phyloP scores from a whole-genome alignment of 371 early-diverging fungal genomes.

The Mucor lusitanicus region DNA sequence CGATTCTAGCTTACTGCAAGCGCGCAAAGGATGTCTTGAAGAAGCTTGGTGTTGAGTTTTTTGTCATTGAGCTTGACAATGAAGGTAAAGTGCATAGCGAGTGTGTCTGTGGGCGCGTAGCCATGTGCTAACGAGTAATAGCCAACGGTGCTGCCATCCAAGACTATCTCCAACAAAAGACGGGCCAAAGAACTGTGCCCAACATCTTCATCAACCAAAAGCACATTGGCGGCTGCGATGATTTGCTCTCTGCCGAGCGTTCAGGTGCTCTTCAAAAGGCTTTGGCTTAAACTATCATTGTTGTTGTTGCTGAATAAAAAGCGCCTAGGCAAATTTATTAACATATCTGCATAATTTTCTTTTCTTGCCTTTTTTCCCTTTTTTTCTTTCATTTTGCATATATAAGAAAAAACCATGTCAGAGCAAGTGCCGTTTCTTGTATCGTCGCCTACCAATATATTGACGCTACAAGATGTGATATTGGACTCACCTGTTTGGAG shows the following conservation, averaged over 20 bases:
- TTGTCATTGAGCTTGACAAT: constrained; percentile 56
- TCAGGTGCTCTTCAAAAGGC: constrained; percentile 57
- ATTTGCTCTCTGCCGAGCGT: constrained; percentile 51
- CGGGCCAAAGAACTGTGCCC: constrained; percentile 87
- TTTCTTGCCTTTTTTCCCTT: neutral
- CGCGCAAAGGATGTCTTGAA: constrained; percentile 64
- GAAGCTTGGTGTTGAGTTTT: constrained; percentile 35
- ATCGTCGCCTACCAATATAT: constrained; percentile 24
- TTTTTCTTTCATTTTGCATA: neutral
- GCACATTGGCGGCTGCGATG: constrained; percentile 84
- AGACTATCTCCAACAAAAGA: constrained; percentile 60
- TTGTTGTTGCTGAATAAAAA: neutral
- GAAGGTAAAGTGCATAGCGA: constrained; percentile 13
- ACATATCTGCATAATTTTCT: neutral
- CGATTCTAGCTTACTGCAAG: constrained; percentile 57
- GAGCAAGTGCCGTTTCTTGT: constrained; percentile 4
- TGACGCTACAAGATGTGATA: constrained; percentile 51
- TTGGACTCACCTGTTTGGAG: constrained; percentile 71
- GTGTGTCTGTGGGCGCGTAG: too few species aligned
- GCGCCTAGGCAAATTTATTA: neutral
- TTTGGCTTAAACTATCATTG: constrained; percentile 18
- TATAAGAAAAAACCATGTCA: neutral
- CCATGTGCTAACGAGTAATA: neutral
- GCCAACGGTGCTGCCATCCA: constrained; percentile 78
- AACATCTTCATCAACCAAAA: constrained; percentile 81